phyloP scores from a whole-genome alignment of 176 grass and related monocot genomes.

The Calamus simplicifolius region DNA sequence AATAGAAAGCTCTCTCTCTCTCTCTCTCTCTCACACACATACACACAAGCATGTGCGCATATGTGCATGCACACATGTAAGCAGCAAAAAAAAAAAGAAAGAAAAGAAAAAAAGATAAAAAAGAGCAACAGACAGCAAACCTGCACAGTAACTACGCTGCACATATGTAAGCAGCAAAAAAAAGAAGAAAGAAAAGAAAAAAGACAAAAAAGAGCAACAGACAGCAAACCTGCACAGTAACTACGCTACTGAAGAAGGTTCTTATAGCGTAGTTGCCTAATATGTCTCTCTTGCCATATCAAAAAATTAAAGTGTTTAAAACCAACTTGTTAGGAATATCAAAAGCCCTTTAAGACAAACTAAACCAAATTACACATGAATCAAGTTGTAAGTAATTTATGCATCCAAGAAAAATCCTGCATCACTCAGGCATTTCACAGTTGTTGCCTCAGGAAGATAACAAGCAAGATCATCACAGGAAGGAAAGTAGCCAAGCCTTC shows the following conservation, averaged over 20 bases:
- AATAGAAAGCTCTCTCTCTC: background rate
- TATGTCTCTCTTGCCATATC: constrained; percentile 45
- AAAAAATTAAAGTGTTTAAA: constrained; percentile 3
- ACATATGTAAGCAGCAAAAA: too few species aligned
- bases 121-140: constrained; percentile 3
- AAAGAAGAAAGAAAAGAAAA: too few species aligned
- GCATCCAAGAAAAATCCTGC: constrained; percentile 90
- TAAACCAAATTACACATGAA: background rate
- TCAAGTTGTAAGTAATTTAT: constrained; percentile 23
- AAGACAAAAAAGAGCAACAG: too few species aligned
- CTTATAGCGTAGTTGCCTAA: constrained; percentile 50
- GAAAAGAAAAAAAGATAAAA: background rate
- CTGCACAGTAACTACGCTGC: constrained; percentile 62
- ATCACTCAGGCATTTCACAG: constrained; percentile 80
- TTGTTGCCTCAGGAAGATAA: constrained; percentile 23
- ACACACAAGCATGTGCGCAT: too few species aligned
- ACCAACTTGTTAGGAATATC: background rate
- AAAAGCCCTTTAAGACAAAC: too few species aligned
- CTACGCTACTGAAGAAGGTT: constrained; percentile 53
- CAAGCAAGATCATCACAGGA: constrained; percentile 52
- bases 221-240: too few species aligned
- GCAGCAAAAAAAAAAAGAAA: too few species aligned
- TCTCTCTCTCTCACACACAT: too few species aligned
- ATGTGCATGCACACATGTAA: too few species aligned
- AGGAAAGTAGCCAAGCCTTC: constrained; percentile 79